phyloP scores from a whole-genome alignment of 1,284 basidiomycete species.

The Phenoliferia sp. region DNA sequence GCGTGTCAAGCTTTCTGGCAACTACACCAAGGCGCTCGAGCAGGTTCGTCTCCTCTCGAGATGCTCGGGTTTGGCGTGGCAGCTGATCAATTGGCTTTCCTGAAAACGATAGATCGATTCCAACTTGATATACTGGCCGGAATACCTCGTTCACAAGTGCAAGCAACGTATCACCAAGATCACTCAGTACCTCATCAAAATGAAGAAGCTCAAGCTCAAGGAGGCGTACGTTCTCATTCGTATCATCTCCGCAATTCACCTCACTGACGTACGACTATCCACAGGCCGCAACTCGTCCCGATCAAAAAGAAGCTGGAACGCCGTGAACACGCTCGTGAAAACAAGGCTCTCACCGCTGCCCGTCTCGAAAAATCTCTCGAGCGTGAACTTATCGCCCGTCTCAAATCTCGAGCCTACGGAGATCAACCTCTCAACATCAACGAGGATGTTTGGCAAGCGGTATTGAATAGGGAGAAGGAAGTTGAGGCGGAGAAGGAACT shows the following conservation, averaged over 20 bases:
- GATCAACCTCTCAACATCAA: slow-evolving; percentile 98
- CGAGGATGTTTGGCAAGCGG: slow-evolving; percentile 89
- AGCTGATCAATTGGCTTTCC: neutral
- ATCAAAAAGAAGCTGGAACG: slow-evolving; percentile 97
- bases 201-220: slow-evolving; percentile 81
- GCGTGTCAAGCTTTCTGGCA: slow-evolving; percentile 83
- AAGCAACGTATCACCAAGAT: slow-evolving; percentile 99
- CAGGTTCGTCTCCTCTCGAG: slow-evolving; percentile 55
- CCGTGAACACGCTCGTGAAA: slow-evolving; percentile 87
- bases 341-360: slow-evolving; percentile 90
- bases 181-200: slow-evolving; percentile 98
- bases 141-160: slow-evolving; percentile 96
- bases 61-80: too few relatives aligned
- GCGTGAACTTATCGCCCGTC: slow-evolving; percentile 88
- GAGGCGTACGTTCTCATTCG: slow-evolving; percentile 64
- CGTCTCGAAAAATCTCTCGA: slow-evolving; percentile 93
- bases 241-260: neutral
- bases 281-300: slow-evolving; percentile 83
- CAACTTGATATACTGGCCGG: slow-evolving; percentile 95
- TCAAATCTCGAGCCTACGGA: slow-evolving; percentile 95
- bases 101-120: slow-evolving; percentile 70
- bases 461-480: slow-evolving; percentile 67
- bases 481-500: slow-evolving; percentile 48
- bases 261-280: neutral
- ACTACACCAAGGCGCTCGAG: slow-evolving; percentile 90